Base-by-base conservation (phyloP, 1,139 yeast genomes). In the Pichia sp. region DNA sequence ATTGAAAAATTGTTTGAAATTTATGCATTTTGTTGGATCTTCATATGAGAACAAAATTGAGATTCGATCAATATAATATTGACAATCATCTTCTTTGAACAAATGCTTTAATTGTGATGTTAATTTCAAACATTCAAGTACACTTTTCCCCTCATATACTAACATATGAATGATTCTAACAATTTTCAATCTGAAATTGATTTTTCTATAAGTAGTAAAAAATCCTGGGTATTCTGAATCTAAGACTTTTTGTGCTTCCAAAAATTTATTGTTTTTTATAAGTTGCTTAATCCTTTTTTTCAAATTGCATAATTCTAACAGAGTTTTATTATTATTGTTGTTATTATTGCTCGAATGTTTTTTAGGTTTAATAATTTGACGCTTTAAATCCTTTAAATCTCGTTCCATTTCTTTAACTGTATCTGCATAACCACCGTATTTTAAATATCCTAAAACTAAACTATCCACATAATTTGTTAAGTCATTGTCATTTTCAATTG, bases 401-500 rank as follows among this genome's bases (percentile, higher is more conserved):
- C 67, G 64, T 31, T 75, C 67, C 57, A 88, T 82, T 0, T 87
- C 81, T 49, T 74, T 74, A 8, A 83, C 79, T 0, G 89, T 79
- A 43, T 83, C 83, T 47, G 78, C 71, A 59, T 78, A 82, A 0
- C 96, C 96, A 57, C 82, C 80, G 57, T 86, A 85, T 36, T 79
- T 74, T 48, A 89, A 75, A 63, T 87, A 88, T 5, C 83, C 81
- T 49, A 78, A 72, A 4, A 89, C 81, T 54, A 87, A 69, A 28
- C 73, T 66, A 58, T 83, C 80, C 45, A 82, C 66, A 39, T 78
- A 62, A 5, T 65, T 61, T n/a, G 70, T 66, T 29, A 71, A 58
- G 37, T 70, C 74, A 43, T 62, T 64, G 38, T 66, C 64, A 35
- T 59, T 61, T 11, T 48, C 43, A 4, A 50, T 40, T 3, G 37